These are phyloP conservation scores for Terana coerulea DNA, from an alignment of 768 basidiomycete species.

Conservation along the genomic window DNA sequence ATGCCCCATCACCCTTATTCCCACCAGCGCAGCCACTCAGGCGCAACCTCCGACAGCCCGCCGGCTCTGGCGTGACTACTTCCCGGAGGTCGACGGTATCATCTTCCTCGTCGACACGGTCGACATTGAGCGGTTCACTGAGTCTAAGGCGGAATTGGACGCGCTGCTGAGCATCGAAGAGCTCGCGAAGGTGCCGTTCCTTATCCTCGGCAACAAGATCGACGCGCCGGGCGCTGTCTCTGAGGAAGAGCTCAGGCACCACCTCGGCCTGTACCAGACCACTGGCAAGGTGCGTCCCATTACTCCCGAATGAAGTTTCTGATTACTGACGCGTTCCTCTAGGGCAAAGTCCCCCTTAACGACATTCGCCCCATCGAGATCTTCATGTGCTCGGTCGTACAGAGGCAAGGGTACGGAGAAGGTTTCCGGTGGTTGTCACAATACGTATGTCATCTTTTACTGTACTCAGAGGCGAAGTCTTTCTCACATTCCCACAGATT, in stretches of 20 bases:
- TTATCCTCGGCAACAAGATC: constrained; percentile 99
- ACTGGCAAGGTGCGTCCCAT: constrained; percentile 84
- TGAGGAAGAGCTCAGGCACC: constrained; percentile 95
- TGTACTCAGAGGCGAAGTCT: not conserved
- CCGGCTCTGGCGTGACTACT: constrained; percentile 99
- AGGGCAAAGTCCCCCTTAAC: constrained; percentile 96
- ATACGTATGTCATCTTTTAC: constrained; percentile 62
- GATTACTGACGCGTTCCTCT: constrained; percentile 13
- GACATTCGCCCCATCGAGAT: constrained; percentile 98
- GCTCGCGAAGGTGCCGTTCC: constrained; percentile 94
- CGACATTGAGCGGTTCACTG: constrained; percentile 93
- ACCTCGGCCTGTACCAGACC: constrained; percentile 96
- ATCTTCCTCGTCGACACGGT: constrained; percentile 98
- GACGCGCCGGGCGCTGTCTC: constrained; percentile 97
- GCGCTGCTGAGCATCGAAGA: constrained; percentile 94
- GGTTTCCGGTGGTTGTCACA: constrained; percentile 97
- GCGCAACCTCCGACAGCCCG: constrained; percentile 53
- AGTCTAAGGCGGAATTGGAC: constrained; percentile 97
- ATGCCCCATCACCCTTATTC: constrained; percentile 17
- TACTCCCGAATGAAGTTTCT: not conserved
- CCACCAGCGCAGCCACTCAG: constrained; percentile 1
- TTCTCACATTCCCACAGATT: not conserved
- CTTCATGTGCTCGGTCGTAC: constrained; percentile 99
- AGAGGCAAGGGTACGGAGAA: constrained; percentile 98
- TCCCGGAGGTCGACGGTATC: constrained; percentile 99